Evolutionary conservation across 192 early-diverging fungal species (phyloP), one percentile per base, ranked within the genome.

Genomic region (Hyaloraphidium curvatum): DNA sequence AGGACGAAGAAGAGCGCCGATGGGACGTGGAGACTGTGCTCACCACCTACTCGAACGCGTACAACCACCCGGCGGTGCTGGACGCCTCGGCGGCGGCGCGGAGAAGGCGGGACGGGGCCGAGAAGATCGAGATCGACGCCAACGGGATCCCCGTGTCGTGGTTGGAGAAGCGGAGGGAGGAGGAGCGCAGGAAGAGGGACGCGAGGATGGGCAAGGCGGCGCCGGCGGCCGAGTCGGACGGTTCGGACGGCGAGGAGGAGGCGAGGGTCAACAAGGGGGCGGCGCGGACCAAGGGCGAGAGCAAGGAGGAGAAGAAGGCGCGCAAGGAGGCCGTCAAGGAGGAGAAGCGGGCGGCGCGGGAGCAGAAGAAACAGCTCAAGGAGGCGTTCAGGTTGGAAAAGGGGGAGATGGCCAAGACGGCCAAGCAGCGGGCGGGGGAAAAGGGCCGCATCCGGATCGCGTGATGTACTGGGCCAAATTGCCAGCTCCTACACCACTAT

Each of bases 281-380:
- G 16, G 72, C 81, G n/a, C 70, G 95, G 52, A 56, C 72, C 40
- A 82, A 83, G 58, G 60, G 60, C n/a, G 95, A 99, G 70, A 77
- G 81, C 0, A 78, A 74, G 56, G 95, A 91, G 52, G 90, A 99
- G 56, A 94, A 93, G 78, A 85, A 83, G 63, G 69, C 67, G 39
- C 77, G 95, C 48, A 99, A 99, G 65, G 75, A 73, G 56, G 74
- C 75, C 28, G 59, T 91, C 55, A 95, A 99, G 62, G 80, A 76
- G 28, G 79, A 80, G 23, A 82, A 83, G 65, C 57, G 76, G 73
- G 67, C 56, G 31, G 76, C 80, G 23, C 64, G 84, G 50, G 63
- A 60, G 40, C 77, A 80, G 50, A 90, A 90, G 72, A 90, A 90
- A 62, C 67, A 77, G 0, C 77, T 77, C 16, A 84, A 87, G 67